Conservation (phyloP, 805 yeast genomes). For the Yarrowia divulgata region DNA sequence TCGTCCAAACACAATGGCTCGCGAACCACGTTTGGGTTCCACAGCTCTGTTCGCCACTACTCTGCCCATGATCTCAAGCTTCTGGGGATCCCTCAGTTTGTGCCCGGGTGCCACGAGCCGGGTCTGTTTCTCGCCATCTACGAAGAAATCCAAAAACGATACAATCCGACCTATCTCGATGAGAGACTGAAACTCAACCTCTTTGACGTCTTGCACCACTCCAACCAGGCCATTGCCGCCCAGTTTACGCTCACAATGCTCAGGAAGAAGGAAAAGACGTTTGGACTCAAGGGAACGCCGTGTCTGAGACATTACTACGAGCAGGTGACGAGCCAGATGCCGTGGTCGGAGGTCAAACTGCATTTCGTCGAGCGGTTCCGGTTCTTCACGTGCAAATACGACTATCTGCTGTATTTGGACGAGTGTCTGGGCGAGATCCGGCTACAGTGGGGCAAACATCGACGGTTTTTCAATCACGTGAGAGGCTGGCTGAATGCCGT, state of each 20-base stretch:
- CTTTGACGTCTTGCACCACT: conserved; percentile 29
- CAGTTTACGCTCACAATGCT: conserved; percentile 33
- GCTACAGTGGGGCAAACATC: conserved; percentile 35
- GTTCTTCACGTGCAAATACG: conserved; percentile 36
- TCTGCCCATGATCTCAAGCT: conserved; percentile 33
- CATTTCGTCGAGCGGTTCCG: conserved; percentile 31
- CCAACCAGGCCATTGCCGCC: conserved; percentile 16
- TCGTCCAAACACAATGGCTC: neutral
- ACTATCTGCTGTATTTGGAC: conserved; percentile 33
- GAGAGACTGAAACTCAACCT: conserved; percentile 26
- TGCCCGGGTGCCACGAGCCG: conserved; percentile 37
- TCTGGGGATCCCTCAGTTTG: conserved; percentile 35
- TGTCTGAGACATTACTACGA: conserved; percentile 33
- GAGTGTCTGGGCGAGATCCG: conserved; percentile 37
- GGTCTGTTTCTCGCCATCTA: conserved; percentile 28
- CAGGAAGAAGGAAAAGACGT: conserved; percentile 3
- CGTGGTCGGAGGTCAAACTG: conserved; percentile 24
- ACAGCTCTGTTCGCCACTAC: conserved; percentile 29
- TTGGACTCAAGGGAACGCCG: conserved; percentile 23
- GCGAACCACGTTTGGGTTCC: conserved; percentile 10
- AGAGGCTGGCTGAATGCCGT: conserved; percentile 35
- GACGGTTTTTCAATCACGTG: conserved; percentile 31
- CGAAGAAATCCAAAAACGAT: conserved; percentile 32
- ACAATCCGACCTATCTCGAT: conserved; percentile 29
- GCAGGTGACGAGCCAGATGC: conserved; percentile 21